phyloP scores from a whole-genome alignment of 164 flowering plant species.

The Vitis vinifera region DNA sequence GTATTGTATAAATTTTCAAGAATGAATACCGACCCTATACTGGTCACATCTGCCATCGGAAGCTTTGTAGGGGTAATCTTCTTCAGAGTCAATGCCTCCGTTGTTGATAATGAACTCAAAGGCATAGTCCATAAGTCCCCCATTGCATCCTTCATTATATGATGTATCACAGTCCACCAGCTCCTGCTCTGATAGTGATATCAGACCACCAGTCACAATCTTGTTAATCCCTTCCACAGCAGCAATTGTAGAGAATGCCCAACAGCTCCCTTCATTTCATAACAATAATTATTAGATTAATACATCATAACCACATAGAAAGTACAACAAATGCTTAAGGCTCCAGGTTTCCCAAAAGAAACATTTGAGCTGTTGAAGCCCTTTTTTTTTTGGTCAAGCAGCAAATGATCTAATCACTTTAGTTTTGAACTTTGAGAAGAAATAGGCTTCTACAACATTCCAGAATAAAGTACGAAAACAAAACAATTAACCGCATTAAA shows the following conservation, averaged over 20 bases:
- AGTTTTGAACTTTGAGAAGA: no score
- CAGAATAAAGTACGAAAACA: no score
- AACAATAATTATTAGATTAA: not conserved
- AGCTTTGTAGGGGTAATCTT: constrained; percentile 76
- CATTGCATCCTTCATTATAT: constrained; percentile 80
- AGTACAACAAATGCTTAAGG: not conserved
- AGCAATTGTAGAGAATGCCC: constrained; percentile 81
- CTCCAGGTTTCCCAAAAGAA: not conserved
- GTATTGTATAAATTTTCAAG: no score
- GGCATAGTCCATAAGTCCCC: constrained; percentile 88
- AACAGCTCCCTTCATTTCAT: constrained; percentile 77
- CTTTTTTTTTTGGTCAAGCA: no score
- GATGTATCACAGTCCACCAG: constrained; percentile 81
- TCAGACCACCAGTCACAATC: constrained; percentile 63
- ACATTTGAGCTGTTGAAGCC: not conserved
- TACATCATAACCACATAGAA: not conserved
- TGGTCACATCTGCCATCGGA: constrained; percentile 52
- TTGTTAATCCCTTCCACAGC: constrained; percentile 80
- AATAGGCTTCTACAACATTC: no score
- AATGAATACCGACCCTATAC: constrained; percentile 40
- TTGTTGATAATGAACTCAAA: constrained; percentile 79
- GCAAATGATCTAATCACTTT: no score
- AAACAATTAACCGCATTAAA: no score
- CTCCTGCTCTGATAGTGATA: constrained; percentile 83
- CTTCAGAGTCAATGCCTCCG: constrained; percentile 78